Conservation (phyloP, 2,329 filamentous ascomycete genomes). For the Calonectria crousiana region DNA sequence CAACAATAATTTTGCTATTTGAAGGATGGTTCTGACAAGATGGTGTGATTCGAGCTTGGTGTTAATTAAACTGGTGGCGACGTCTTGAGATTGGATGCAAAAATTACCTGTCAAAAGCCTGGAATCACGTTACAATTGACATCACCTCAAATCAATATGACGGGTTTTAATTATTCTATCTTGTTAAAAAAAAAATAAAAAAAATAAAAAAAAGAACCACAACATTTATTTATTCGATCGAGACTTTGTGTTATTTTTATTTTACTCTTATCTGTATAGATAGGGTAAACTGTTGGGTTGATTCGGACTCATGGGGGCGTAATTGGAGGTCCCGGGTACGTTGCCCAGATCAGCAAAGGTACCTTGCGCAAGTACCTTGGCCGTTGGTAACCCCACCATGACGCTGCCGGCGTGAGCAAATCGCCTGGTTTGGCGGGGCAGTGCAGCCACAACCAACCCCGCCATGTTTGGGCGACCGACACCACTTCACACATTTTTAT, state of each 20-base stretch:
- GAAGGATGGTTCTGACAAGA: neutral
- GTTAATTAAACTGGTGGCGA: neutral
- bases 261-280: neutral
- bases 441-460: slow-evolving; percentile 39
- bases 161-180: neutral
- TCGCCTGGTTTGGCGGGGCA: slow-evolving; percentile 41
- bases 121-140: neutral
- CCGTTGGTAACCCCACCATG: slow-evolving; percentile 39
- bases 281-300: neutral
- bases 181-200: neutral
- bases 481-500: slow-evolving; percentile 39
- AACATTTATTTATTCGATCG: too few species aligned
- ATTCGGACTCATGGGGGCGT: neutral
- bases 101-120: neutral
- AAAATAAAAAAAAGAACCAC: too few species aligned
- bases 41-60: neutral
- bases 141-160: neutral
- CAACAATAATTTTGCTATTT: slow-evolving; percentile 19
- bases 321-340: neutral
- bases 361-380: slow-evolving; percentile 9
- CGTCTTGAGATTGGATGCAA: neutral
- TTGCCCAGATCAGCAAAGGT: neutral
- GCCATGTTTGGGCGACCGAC: slow-evolving; percentile 33
- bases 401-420: slow-evolving; percentile 34
- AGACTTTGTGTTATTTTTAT: too few species aligned